Percentiles rank a stretch among this genome's conserved stretches.
Evolutionary conservation across 768 basidiomycete species (phyloP).

Genomic region (Boletus sp.): DNA sequence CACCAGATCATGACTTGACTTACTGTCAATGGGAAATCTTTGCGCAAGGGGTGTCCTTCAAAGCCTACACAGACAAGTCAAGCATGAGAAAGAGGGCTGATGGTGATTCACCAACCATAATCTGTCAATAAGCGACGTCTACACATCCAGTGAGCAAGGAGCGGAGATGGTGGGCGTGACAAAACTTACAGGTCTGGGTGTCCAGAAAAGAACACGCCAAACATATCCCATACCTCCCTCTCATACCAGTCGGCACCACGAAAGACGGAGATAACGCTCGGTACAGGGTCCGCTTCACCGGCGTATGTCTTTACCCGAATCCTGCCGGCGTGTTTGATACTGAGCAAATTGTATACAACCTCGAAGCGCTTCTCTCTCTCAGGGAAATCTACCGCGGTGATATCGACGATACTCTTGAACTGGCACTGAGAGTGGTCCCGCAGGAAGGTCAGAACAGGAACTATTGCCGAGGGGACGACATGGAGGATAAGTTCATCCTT

Average conservation of each 20-base stretch:
- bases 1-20: conserved; percentile 23
- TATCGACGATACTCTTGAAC: conserved; percentile 90
- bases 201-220: conserved; percentile 91
- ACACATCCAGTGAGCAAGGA: conserved; percentile 10
- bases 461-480: conserved; percentile 73
- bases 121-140: conserved; percentile 97
- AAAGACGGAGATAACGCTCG: conserved; percentile 76
- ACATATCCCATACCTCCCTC: conserved; percentile 97
- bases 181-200: conserved; percentile 90
- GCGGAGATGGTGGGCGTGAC: conserved; percentile 6
- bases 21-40: conserved; percentile 97
- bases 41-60: conserved; percentile 95
- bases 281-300: conserved; percentile 88
- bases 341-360: conserved; percentile 93
- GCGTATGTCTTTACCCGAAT: conserved; percentile 98
- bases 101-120: conserved; percentile 60
- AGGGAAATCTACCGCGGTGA: conserved; percentile 94
- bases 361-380: conserved; percentile 93
- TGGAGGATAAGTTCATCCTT: conserved; percentile 95
- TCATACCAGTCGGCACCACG: conserved; percentile 99
- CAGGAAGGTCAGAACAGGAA: conserved; percentile 87
- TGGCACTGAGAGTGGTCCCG: conserved; percentile 95
- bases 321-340: conserved; percentile 71
- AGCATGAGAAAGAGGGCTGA: not conserved
- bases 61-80: conserved; percentile 54